These are phyloP conservation scores for Cyberlindnera mississippiensis DNA, from an alignment of 805 yeast species.

Conservation along the genomic window DNA sequence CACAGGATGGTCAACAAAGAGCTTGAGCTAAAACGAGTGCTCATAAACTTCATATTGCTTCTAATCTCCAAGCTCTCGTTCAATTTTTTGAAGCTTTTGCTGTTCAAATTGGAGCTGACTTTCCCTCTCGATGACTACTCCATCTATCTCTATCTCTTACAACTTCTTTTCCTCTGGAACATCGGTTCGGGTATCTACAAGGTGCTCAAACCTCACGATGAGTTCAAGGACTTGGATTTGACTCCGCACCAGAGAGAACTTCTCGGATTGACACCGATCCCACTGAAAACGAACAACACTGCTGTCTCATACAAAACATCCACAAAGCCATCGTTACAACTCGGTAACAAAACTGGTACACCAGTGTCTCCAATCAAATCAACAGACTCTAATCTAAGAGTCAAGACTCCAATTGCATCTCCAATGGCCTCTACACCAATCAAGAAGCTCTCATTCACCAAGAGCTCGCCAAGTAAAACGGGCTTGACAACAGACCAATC, in stretches of 20 bases:
- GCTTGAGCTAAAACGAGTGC: constrained; percentile 32
- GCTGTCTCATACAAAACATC: constrained; percentile 25
- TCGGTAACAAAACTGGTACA: no score
- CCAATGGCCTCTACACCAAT: constrained; percentile 28
- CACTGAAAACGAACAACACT: constrained; percentile 9
- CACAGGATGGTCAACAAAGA: constrained; percentile 35
- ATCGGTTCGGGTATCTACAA: constrained; percentile 29
- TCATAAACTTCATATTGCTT: constrained; percentile 31
- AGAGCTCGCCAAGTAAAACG: constrained; percentile 6
- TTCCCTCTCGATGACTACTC: neutral
- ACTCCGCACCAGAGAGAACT: constrained; percentile 31
- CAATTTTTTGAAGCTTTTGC: constrained; percentile 19
- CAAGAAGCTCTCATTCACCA: constrained; percentile 10
- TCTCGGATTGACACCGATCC: constrained; percentile 29
- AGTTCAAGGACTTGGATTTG: constrained; percentile 32
- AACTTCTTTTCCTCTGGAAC: constrained; percentile 29
- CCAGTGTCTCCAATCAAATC: neutral
- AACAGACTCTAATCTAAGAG: constrained; percentile 15
- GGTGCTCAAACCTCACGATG: constrained; percentile 29
- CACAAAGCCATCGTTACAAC: no score
- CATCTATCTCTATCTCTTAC: constrained; percentile 16
- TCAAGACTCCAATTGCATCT: constrained; percentile 24
- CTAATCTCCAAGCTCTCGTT: constrained; percentile 29
- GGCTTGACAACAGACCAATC: constrained; percentile 2
- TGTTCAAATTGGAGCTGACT: constrained; percentile 16